Evolutionary conservation across 1,284 basidiomycete genomes (phyloP).

Genomic region (Schizophyllum amplum): DNA sequence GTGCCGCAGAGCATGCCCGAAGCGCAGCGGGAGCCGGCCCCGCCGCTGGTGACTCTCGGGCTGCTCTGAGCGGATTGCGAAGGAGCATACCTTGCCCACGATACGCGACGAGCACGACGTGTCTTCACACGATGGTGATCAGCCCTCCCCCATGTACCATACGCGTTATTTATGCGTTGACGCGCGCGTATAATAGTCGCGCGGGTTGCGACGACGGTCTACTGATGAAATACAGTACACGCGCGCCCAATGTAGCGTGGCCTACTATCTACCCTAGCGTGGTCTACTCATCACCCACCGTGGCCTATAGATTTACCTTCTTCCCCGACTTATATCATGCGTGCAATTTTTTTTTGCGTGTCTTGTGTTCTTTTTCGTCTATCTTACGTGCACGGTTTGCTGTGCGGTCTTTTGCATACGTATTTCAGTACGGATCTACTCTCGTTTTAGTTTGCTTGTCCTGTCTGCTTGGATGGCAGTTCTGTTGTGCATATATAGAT

Average conservation of each 20-base stretch:
- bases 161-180: neutral
- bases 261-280: too few species aligned
- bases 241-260: too few species aligned
- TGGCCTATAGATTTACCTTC: too few species aligned
- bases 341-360: neutral
- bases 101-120: neutral
- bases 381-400: neutral
- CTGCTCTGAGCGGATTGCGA: neutral
- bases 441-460: neutral
- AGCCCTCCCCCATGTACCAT: neutral
- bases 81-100: too few species aligned
- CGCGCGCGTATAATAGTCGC: neutral
- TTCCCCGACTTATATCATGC: neutral
- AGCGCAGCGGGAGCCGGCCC: neutral
- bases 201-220: neutral
- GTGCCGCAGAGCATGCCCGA: neutral
- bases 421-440: neutral
- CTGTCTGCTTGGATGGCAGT: neutral
- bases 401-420: neutral
- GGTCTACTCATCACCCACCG: too few species aligned
- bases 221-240: too few species aligned
- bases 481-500: conserved; percentile 3
- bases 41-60: neutral
- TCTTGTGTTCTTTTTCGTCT: neutral
- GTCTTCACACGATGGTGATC: too few species aligned